Conservation (phyloP, 108 stramenopile genomes). For the Pseudonitzschia multistriata region DNA sequence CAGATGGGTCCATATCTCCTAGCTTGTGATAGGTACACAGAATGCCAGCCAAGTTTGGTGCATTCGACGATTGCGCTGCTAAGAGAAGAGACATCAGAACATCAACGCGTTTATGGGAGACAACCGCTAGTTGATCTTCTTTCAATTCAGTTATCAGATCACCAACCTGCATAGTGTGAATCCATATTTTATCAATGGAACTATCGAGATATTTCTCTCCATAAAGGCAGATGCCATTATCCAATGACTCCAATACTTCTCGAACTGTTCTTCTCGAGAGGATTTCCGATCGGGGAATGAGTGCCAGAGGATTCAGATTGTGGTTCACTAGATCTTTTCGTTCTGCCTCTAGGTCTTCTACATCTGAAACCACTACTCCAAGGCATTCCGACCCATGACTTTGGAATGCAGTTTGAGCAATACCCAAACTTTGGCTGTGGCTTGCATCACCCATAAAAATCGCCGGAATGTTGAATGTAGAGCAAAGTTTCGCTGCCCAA, state of each 20-base stretch:
- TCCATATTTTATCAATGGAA: constrained; percentile 2
- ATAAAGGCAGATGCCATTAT: constrained; percentile 10
- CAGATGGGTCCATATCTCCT: constrained; percentile 12
- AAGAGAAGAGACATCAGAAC: constrained; percentile 2
- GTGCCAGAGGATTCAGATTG: constrained; percentile 8
- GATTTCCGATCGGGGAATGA: neutral
- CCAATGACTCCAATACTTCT: constrained; percentile 1
- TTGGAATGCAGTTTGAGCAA: constrained; percentile 9
- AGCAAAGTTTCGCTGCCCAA: neutral
- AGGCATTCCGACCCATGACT: neutral
- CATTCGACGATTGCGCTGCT: constrained; percentile 8
- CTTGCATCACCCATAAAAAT: neutral
- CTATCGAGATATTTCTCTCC: neutral
- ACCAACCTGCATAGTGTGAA: constrained; percentile 4
- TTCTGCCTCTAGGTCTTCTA: neutral
- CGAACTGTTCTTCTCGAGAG: neutral
- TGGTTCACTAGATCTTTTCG: neutral
- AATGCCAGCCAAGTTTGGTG: constrained; percentile 18
- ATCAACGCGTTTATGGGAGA: neutral
- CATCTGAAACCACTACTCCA: neutral
- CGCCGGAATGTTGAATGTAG: neutral
- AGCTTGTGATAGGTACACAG: constrained; percentile 10
- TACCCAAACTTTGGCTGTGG: neutral
- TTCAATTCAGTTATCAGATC: neutral
- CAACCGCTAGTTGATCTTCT: constrained; percentile 1